Conservation (phyloP, 2,329 filamentous ascomycete species). For the Beauveria asiatica region DNA sequence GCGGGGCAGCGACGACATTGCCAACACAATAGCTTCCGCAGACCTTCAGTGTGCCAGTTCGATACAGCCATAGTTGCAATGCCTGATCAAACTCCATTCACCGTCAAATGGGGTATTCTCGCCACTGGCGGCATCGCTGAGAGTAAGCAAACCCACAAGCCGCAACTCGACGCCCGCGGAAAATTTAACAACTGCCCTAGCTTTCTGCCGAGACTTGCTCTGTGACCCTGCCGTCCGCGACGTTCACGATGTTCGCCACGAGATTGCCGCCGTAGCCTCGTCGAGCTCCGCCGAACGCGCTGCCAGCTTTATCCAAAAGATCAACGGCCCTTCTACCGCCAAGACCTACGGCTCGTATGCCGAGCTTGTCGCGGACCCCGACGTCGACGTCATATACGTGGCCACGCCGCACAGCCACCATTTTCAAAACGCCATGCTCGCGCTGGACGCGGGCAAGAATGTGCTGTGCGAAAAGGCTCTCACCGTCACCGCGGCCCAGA, state of each 20-base stretch:
- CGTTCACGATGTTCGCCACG: constrained; percentile 65
- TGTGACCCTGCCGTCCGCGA: constrained; percentile 61
- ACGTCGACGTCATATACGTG: constrained; percentile 81
- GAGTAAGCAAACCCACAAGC: constrained; percentile 28
- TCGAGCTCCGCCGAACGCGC: constrained; percentile 65
- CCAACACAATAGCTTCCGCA: not conserved
- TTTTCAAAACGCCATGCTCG: constrained; percentile 85
- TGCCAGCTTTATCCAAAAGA: constrained; percentile 61
- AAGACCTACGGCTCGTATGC: constrained; percentile 73
- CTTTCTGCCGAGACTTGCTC: constrained; percentile 70
- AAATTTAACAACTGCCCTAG: constrained; percentile 22
- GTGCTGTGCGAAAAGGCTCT: constrained; percentile 89
- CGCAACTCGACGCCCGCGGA: not conserved
- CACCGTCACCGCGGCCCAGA: constrained; percentile 73
- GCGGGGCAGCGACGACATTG: not conserved
- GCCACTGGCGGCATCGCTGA: constrained; percentile 52
- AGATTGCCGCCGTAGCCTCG: constrained; percentile 71
- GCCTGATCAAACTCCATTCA: constrained; percentile 34
- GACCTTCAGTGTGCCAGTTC: not conserved
- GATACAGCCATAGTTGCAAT: constrained; percentile 20
- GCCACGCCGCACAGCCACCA: constrained; percentile 89
- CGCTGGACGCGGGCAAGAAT: constrained; percentile 73
- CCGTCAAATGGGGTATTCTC: constrained; percentile 51
- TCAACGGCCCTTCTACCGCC: constrained; percentile 58
- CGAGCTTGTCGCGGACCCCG: constrained; percentile 68